These are phyloP conservation scores for Volvariella volvacea DNA, from an alignment of 1,284 basidiomycete species.

Conservation along the genomic window DNA sequence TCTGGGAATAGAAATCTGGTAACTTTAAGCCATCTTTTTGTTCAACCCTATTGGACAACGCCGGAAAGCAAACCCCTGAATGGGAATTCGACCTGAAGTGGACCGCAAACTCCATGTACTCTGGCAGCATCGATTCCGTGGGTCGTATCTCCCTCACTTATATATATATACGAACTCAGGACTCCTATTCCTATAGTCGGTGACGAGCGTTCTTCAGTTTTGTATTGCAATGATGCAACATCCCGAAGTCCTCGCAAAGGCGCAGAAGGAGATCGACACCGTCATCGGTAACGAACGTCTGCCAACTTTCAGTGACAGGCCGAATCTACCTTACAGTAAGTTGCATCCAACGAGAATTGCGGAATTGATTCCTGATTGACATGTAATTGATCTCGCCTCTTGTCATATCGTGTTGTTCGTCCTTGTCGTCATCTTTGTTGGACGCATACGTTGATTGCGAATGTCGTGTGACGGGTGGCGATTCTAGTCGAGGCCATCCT, in stretches of 20 bases:
- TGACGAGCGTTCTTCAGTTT: conserved; percentile 44
- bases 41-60: conserved; percentile 45
- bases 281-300: conserved; percentile 42
- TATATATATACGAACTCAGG: background rate
- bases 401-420: background rate
- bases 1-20: conserved; percentile 39
- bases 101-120: conserved; percentile 73
- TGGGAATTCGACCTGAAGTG: conserved; percentile 61
- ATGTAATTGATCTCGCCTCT: no score
- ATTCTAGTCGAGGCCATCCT: conserved; percentile 35
- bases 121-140: conserved; percentile 56
- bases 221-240: conserved; percentile 53
- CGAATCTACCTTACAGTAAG: conserved; percentile 38
- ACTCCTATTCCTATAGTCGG: conserved; percentile 26
- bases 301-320: conserved; percentile 44
- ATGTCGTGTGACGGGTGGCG: conserved; percentile 1
- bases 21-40: conserved; percentile 53
- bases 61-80: conserved; percentile 25
- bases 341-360: no score
- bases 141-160: conserved; percentile 13
- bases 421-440: background rate
- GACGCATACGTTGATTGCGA: conserved; percentile 4
- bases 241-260: conserved; percentile 40
- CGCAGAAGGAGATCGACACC: conserved; percentile 52
- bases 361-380: no score